These are phyloP conservation scores for Yarrowia yakushimensis DNA, from an alignment of 805 yeast genomes.

Conservation along the genomic window DNA sequence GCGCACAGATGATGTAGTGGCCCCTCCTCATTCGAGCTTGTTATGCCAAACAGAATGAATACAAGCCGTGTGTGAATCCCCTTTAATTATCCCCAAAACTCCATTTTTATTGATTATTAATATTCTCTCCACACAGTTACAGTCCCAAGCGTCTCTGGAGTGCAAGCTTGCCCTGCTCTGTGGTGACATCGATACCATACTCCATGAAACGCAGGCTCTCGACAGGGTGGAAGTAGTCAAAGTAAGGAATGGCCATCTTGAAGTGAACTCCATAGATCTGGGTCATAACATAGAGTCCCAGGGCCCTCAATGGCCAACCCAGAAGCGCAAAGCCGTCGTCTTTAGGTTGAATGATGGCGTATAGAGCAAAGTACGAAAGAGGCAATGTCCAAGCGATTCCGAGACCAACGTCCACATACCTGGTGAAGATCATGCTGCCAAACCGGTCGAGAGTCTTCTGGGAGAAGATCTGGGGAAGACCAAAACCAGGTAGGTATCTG, in stretches of 20 bases:
- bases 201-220: slow-evolving; percentile 18
- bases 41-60: no score
- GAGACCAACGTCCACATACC: slow-evolving; percentile 3
- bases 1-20: no score
- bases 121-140: background rate
- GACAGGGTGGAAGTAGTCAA: background rate
- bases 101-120: background rate
- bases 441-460: background rate
- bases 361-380: background rate
- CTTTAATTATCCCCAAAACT: background rate
- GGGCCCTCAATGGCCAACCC: slow-evolving; percentile 6
- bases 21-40: no score
- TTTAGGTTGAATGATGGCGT: slow-evolving; percentile 9
- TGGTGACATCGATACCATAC: background rate
- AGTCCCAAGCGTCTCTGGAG: slow-evolving; percentile 1
- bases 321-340: slow-evolving; percentile 12
- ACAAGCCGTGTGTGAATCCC: no score
- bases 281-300: background rate
- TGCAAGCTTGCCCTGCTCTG: slow-evolving; percentile 6
- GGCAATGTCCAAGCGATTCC: slow-evolving; percentile 7
- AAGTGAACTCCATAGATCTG: background rate
- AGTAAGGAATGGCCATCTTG: slow-evolving; percentile 11
- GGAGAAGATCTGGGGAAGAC: slow-evolving; percentile 5
- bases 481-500: slow-evolving; percentile 13
- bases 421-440: slow-evolving; percentile 9